Evolutionary conservation across 306 rosid species (phyloP).

Genomic region (Dalbergia cochinchinensis): DNA sequence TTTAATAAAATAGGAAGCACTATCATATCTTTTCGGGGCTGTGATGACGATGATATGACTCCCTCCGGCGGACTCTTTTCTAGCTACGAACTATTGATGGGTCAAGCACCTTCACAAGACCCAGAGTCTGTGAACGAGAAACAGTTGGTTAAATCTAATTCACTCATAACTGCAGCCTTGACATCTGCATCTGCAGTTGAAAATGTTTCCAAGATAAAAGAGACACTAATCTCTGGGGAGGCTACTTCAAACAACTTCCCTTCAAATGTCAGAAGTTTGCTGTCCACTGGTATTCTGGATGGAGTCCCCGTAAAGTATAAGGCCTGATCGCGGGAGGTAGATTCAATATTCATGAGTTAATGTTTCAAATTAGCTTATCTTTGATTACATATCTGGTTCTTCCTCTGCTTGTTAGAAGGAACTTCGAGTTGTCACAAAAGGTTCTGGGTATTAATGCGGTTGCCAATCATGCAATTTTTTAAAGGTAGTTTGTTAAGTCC

Average conservation of each 20-base stretch:
- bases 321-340: slow-evolving; percentile 86
- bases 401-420: slow-evolving; percentile 74
- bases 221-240: slow-evolving; percentile 61
- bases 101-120: too few relatives aligned
- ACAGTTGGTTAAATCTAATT: slow-evolving; percentile 49
- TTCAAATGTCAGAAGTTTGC: slow-evolving; percentile 79
- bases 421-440: slow-evolving; percentile 73
- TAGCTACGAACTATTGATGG: too few relatives aligned
- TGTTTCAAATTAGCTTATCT: slow-evolving; percentile 53
- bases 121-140: slow-evolving; percentile 52
- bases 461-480: slow-evolving; percentile 69
- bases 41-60: too few relatives aligned
- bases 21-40: too few relatives aligned
- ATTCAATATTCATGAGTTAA: slow-evolving; percentile 54
- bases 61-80: too few relatives aligned
- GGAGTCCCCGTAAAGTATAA: slow-evolving; percentile 82
- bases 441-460: slow-evolving; percentile 77
- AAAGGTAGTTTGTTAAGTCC: slow-evolving; percentile 47
- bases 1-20: too few relatives aligned
- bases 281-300: slow-evolving; percentile 88
- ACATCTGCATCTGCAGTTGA: slow-evolving; percentile 50
- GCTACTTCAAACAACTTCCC: slow-evolving; percentile 76
- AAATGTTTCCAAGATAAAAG: slow-evolving; percentile 55
- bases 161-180: slow-evolving; percentile 43
- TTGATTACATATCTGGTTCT: slow-evolving; percentile 57